Percentiles rank a stretch among this genome's conserved stretches.
phyloP scores from a whole-genome alignment of 495 filamentous ascomycete species.

The Penicillium parvum region DNA sequence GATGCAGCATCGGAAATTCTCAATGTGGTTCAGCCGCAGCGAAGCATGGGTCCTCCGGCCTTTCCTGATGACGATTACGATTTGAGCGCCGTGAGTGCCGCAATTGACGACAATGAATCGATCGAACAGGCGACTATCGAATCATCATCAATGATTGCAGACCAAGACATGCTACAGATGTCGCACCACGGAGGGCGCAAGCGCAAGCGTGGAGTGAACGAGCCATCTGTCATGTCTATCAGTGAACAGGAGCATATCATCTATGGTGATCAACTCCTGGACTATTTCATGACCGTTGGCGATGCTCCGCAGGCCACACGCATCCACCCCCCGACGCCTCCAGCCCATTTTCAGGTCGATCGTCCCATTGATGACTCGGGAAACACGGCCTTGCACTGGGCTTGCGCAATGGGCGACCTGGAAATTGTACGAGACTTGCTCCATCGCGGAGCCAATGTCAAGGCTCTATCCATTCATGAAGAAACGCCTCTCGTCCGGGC shows the following conservation, averaged over 20 bases:
- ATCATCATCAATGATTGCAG: constrained; percentile 76
- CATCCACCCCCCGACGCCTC: constrained; percentile 67
- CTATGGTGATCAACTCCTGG: constrained; percentile 85
- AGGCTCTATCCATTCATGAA: constrained; percentile 66
- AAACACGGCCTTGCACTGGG: constrained; percentile 93
- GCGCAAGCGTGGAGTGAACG: constrained; percentile 63
- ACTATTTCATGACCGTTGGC: constrained; percentile 86
- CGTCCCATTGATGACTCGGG: constrained; percentile 82
- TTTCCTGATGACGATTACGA: constrained; percentile 55
- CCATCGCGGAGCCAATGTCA: constrained; percentile 62
- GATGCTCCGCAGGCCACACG: constrained; percentile 57
- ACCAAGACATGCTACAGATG: constrained; percentile 68
- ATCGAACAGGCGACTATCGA: constrained; percentile 75
- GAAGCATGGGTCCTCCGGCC: constrained; percentile 41
- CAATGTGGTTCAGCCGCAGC: constrained; percentile 37
- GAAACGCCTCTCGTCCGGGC: constrained; percentile 95
- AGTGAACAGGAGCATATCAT: constrained; percentile 79
- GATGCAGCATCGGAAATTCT: constrained; percentile 35
- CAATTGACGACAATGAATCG: constrained; percentile 75
- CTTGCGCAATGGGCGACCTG: constrained; percentile 94
- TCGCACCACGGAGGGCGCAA: constrained; percentile 68
- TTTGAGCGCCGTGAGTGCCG: constrained; percentile 44
- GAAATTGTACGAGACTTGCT: constrained; percentile 83
- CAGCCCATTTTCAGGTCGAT: constrained; percentile 77
- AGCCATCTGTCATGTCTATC: constrained; percentile 55